phyloP scores from a whole-genome alignment of 176 grass and related monocot genomes.

The Aegilops sharonensis region DNA sequence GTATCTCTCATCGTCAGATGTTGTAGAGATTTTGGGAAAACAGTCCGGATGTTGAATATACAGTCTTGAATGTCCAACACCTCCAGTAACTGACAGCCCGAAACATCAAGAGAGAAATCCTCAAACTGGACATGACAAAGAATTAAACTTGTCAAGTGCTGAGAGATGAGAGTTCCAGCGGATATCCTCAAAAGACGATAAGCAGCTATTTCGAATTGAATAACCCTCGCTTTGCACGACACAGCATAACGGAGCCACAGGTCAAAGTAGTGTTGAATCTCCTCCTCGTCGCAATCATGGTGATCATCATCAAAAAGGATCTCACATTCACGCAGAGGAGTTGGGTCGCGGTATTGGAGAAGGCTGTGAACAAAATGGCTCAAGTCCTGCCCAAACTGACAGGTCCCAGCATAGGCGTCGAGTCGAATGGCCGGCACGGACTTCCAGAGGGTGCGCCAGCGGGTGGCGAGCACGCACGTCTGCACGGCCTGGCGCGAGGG shows the following conservation, averaged over 20 bases:
- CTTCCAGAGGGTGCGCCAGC: background rate
- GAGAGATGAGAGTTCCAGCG: background rate
- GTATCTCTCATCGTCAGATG: background rate
- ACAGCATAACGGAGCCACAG: background rate
- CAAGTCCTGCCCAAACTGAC: background rate
- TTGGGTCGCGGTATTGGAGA: background rate
- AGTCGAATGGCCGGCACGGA: background rate
- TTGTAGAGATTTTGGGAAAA: background rate
- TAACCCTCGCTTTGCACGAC: background rate
- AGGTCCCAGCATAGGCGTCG: background rate
- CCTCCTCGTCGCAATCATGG: fast-evolving
- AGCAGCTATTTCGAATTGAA: background rate
- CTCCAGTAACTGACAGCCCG: background rate
- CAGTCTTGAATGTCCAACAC: background rate
- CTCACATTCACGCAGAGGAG: background rate
- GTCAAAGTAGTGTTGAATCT: background rate
- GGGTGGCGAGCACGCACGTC: background rate
- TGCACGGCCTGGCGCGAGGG: background rate
- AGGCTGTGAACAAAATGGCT: background rate
- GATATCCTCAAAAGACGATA: background rate
- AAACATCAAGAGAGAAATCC: background rate
- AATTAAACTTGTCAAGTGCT: background rate
- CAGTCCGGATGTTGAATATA: background rate
- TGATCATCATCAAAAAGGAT: no score
- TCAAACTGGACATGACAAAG: background rate